A percentile compares a stretch with the other conserved stretches of the same genome.
Conservation (phyloP, 768 basidiomycete species). For the Lactarius pseudohatsudake region DNA sequence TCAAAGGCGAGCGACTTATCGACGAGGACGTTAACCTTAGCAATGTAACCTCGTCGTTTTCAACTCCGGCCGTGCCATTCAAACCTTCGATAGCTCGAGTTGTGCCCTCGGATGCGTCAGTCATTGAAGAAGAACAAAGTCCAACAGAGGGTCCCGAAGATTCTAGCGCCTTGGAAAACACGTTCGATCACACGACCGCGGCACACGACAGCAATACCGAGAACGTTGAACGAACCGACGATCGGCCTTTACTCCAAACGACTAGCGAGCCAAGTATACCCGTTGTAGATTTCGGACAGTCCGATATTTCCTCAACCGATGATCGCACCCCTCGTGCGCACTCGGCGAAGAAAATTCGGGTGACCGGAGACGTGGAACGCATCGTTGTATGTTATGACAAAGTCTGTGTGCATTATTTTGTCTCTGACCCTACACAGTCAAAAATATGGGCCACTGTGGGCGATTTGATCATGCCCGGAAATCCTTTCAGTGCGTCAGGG, state of each 20-base stretch:
- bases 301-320: constrained; percentile 24
- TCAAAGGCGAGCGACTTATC: constrained; percentile 59
- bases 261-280: constrained; percentile 14
- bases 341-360: constrained; percentile 42
- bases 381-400: constrained; percentile 50
- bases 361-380: constrained; percentile 63
- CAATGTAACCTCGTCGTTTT: constrained; percentile 42
- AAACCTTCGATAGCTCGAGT: constrained; percentile 1
- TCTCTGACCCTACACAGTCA: constrained; percentile 40
- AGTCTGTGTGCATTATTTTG: not conserved
- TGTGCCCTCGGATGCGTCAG: not conserved
- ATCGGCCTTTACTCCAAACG: not conserved
- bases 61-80: constrained; percentile 41
- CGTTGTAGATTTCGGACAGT: not conserved
- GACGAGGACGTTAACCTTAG: constrained; percentile 62
- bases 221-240: not conserved
- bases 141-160: constrained; percentile 12
- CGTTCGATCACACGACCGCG: constrained; percentile 17
- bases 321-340: constrained; percentile 27
- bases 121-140: constrained; percentile 2
- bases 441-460: constrained; percentile 70
- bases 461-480: constrained; percentile 61
- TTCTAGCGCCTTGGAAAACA: constrained; percentile 16
- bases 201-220: constrained; percentile 9
- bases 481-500: constrained; percentile 41